Base-by-base conservation (phyloP, 257 asterid species). In the Salvia rosmarinus region DNA sequence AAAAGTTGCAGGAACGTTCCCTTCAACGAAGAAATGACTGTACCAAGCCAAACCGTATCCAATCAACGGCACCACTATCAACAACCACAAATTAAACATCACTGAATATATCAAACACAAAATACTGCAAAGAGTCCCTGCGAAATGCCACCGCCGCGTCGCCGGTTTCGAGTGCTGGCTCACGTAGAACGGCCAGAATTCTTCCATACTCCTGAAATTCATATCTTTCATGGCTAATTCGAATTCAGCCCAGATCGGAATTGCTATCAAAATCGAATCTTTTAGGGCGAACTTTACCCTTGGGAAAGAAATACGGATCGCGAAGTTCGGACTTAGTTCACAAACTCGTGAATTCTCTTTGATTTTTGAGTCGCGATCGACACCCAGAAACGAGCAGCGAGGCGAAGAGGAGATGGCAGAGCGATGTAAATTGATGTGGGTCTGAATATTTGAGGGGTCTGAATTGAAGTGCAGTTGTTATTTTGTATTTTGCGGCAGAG, bases 81-180 rank as follows among this genome's bases (percentile, higher is more conserved):
- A 35, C 62, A 80, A 76, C 95, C 95, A 83, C 90, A 89, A 77
- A 54, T 83, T 89, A 82, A 89, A 91, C n/a, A 94, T 4, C 78
- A 94, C n/a, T 9, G 99, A 82, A 60, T 80, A 90, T 4, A 89
- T 67, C 82, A 91, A 84, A 35, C 94, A 91, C 58, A 88, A 6
- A 1, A 94, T 73, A 73, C 99, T 84, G 80, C 90, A 84, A 28
- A 86, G 70, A 8, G 99, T 91, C 14, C 96, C 99, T 12, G 75
- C 89, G 76, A 91, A 94, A 69, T 94, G 99, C 96, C 97, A 94
- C 14, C 96, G 87, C 84, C 98, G 84, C 11, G 99, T 94, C 0
- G 95, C 88, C 68, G 85, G 62, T 74, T 89, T 94, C 2, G 97
- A 62, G 87, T 94, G 99, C 50, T 94, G 99, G 75, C 77, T 91